These are phyloP conservation scores for Fusarium dlaminii DNA, from an alignment of 2,329 filamentous ascomycete species.

Conservation along the genomic window DNA sequence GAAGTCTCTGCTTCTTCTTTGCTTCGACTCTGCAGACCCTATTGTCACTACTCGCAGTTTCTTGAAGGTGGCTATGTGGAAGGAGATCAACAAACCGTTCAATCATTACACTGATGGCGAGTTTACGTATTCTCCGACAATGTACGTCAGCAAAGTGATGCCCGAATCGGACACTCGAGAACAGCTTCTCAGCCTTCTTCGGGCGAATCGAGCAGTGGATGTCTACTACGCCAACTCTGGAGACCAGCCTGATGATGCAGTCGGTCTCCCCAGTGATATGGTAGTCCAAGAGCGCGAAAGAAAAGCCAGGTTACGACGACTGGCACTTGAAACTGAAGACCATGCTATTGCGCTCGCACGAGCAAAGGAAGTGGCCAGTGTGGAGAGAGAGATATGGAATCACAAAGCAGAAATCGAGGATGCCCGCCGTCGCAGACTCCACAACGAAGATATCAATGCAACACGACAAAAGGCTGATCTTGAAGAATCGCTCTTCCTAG, in stretches of 20 bases:
- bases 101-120: constrained; percentile 63
- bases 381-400: constrained; percentile 61
- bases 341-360: constrained; percentile 59
- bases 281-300: constrained; percentile 61
- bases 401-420: constrained; percentile 63
- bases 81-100: constrained; percentile 68
- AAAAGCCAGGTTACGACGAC: constrained; percentile 56
- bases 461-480: constrained; percentile 57
- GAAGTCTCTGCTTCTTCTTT: constrained; percentile 68
- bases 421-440: constrained; percentile 57
- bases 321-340: constrained; percentile 59
- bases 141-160: constrained; percentile 65
- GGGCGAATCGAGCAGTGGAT: constrained; percentile 62
- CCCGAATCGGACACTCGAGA: constrained; percentile 50
- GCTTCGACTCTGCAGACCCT: constrained; percentile 66
- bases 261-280: constrained; percentile 62
- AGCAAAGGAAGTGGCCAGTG: constrained; percentile 60
- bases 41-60: constrained; percentile 65
- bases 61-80: constrained; percentile 72
- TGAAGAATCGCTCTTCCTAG: constrained; percentile 54
- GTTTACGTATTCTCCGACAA: constrained; percentile 71
- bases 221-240: constrained; percentile 64
- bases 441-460: constrained; percentile 55
- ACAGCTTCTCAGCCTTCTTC: constrained; percentile 59
- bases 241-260: constrained; percentile 62